These are phyloP conservation scores for Phlyctochytrium arcticum DNA, from an alignment of 192 early-diverging fungal genomes.

Conservation along the genomic window DNA sequence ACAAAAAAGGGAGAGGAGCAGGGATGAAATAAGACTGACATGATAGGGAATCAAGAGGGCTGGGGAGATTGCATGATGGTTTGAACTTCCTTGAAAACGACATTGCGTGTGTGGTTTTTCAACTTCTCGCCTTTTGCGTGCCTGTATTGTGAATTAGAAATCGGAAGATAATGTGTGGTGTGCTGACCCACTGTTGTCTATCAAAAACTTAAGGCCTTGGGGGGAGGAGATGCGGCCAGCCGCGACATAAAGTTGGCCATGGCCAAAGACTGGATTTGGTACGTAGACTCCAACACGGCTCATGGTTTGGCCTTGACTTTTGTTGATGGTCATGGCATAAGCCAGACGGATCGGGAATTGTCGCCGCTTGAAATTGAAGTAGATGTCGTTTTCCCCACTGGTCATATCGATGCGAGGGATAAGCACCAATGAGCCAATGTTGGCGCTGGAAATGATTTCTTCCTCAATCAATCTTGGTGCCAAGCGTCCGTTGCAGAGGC, in stretches of 20 bases:
- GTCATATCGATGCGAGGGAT: neutral
- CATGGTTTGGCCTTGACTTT: too few species aligned
- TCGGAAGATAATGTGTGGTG: neutral
- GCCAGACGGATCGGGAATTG: neutral
- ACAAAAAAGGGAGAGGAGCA: too few species aligned
- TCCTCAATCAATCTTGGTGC: too few species aligned
- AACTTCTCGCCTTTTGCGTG: too few species aligned
- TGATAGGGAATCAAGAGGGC: too few species aligned
- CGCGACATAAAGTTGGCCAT: constrained; percentile 1
- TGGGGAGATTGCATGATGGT: too few species aligned
- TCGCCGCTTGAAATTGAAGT: neutral
- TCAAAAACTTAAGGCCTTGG: too few species aligned
- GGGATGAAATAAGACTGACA: too few species aligned
- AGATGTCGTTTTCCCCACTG: neutral
- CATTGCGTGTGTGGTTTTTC: neutral
- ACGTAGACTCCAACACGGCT: neutral
- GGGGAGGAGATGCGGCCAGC: too few species aligned
- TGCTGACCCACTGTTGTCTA: neutral
- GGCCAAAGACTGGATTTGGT: neutral
- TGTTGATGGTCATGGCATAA: too few species aligned
- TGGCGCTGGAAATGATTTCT: neutral
- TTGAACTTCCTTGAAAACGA: neutral
- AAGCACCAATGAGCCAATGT: neutral
- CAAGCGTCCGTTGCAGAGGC: constrained; percentile 3
- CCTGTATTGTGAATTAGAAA: neutral